These are phyloP conservation scores for Tetramitus jugosus DNA, from an alignment of 208 protist genomes.

Conservation along the genomic window DNA sequence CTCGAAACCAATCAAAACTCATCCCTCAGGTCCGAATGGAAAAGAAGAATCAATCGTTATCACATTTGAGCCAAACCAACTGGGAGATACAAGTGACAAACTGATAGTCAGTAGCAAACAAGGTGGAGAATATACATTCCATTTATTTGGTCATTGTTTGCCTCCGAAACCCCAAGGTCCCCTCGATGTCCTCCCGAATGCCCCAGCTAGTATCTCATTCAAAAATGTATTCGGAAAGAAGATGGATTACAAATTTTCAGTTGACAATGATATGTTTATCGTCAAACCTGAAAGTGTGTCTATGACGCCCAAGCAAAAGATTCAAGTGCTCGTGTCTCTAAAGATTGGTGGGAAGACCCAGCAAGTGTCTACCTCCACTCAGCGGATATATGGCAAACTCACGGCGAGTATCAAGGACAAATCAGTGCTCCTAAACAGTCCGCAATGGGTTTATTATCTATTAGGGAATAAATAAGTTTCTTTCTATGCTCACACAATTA, in stretches of 20 bases:
- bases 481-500: too few species aligned
- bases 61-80: constrained; percentile 70
- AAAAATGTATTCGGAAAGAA: constrained; percentile 11
- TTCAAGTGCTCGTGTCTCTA: neutral
- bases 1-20: constrained; percentile 38
- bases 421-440: too few species aligned
- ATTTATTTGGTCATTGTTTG: constrained; percentile 68
- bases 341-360: too few species aligned
- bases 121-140: constrained; percentile 78
- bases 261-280: neutral
- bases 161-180: constrained; percentile 82
- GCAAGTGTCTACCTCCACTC: too few species aligned
- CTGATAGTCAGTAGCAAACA: constrained; percentile 65
- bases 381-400: too few species aligned
- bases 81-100: constrained; percentile 62
- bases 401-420: too few species aligned
- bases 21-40: constrained; percentile 48
- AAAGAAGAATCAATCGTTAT: constrained; percentile 79
- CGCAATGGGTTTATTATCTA: too few species aligned
- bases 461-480: too few species aligned
- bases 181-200: constrained; percentile 40
- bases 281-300: neutral
- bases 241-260: neutral
- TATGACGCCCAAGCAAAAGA: neutral
- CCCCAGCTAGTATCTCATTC: neutral